Evolutionary conservation across 2,329 filamentous ascomycete genomes (phyloP).

Genomic region (Trematosphaeria pertusa): DNA sequence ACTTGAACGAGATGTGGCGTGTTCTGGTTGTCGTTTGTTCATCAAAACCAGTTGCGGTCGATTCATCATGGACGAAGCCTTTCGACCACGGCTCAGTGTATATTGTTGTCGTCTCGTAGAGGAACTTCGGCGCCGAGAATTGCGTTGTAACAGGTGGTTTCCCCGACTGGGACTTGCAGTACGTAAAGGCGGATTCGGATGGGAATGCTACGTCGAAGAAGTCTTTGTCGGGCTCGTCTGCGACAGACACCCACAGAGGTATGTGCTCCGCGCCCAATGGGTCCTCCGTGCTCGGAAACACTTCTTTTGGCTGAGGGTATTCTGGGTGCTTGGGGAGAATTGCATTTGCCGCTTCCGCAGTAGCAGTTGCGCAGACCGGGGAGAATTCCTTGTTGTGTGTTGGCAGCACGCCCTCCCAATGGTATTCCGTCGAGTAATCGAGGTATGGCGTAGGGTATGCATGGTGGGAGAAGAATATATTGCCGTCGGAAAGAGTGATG

Average conservation of each 20-base stretch:
- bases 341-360: slow-evolving; percentile 9
- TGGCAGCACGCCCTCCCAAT: slow-evolving; percentile 23
- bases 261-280: slow-evolving; percentile 12
- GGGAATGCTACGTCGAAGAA: slow-evolving; percentile 25
- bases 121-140: slow-evolving; percentile 19
- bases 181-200: slow-evolving; percentile 22
- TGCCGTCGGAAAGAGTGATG: slow-evolving; percentile 8
- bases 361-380: slow-evolving; percentile 19
- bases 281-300: slow-evolving; percentile 10
- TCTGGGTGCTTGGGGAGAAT: slow-evolving; percentile 17
- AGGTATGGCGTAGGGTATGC: slow-evolving; percentile 26
- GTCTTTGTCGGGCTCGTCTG: slow-evolving; percentile 17
- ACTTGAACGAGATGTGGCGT: too few species aligned
- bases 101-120: slow-evolving; percentile 16
- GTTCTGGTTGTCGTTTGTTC: not conserved
- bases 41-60: slow-evolving; percentile 14
- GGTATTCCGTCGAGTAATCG: slow-evolving; percentile 22
- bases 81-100: not conserved
- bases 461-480: slow-evolving; percentile 4
- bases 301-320: slow-evolving; percentile 22
- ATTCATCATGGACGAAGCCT: slow-evolving; percentile 4
- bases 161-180: slow-evolving; percentile 11
- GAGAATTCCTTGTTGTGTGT: slow-evolving; percentile 16
- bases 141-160: slow-evolving; percentile 7
- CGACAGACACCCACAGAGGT: slow-evolving; percentile 19